Percentiles rank a stretch among this genome's conserved stretches.
Conservation (phyloP, 2,329 filamentous ascomycete genomes). For the Stemphylium beticola region DNA sequence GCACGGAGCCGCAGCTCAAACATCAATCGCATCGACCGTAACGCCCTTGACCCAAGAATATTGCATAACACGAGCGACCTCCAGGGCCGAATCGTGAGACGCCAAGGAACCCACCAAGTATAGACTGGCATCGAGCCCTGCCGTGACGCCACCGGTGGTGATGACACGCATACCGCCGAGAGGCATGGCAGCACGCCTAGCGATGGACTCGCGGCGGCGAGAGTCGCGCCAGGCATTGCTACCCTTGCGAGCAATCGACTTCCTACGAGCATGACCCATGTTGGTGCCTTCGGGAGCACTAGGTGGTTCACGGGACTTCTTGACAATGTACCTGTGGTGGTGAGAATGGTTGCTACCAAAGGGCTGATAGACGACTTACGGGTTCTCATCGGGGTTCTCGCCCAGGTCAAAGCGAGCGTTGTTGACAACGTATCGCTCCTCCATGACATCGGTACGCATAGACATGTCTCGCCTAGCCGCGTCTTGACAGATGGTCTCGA, state of each 20-base stretch:
- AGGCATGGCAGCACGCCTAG: slow-evolving; percentile 76
- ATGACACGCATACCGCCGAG: slow-evolving; percentile 74
- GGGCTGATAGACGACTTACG: slow-evolving; percentile 21
- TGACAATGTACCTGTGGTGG: slow-evolving; percentile 79
- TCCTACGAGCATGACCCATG: slow-evolving; percentile 46
- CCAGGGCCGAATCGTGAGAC: slow-evolving; percentile 74
- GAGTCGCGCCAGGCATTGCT: slow-evolving; percentile 81
- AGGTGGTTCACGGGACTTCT: slow-evolving; percentile 57
- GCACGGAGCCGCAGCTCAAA: slow-evolving; percentile 58
- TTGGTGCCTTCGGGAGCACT: slow-evolving; percentile 62
- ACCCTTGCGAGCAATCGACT: slow-evolving; percentile 70
- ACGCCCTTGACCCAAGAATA: slow-evolving; percentile 86
- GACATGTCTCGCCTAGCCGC: slow-evolving; percentile 71
- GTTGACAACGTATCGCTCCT: slow-evolving; percentile 88
- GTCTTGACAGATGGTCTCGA: slow-evolving; percentile 82
- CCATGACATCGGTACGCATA: slow-evolving; percentile 82
- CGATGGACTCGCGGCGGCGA: slow-evolving; percentile 80
- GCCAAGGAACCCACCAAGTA: slow-evolving; percentile 86
- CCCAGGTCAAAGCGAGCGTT: slow-evolving; percentile 84
- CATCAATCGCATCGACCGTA: slow-evolving; percentile 83
- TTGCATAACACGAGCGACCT: slow-evolving; percentile 77
- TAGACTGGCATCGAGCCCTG: slow-evolving; percentile 81
- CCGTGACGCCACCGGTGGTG: slow-evolving; percentile 78
- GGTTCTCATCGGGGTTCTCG: slow-evolving; percentile 78
- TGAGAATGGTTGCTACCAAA: slow-evolving; percentile 47